Conservation (phyloP, 768 basidiomycete species). For the Calocera viscosa region DNA sequence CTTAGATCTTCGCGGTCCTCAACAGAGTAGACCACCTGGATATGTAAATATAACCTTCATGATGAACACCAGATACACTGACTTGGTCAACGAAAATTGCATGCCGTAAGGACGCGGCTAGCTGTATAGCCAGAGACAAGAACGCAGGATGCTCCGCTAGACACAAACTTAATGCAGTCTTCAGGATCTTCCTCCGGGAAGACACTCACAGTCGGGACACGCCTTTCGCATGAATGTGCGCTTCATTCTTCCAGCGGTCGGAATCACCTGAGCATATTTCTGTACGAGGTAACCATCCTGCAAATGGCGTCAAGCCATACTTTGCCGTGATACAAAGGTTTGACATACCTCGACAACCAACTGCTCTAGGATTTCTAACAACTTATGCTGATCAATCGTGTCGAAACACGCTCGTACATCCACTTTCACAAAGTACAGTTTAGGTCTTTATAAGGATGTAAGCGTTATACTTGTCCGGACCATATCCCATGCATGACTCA, state of each 20-base stretch:
- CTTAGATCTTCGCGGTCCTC: constrained; percentile 49
- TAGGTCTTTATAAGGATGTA: constrained; percentile 46
- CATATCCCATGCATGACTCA: constrained; percentile 24
- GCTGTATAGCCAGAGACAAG: constrained; percentile 48
- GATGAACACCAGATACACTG: constrained; percentile 3
- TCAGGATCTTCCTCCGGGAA: background rate
- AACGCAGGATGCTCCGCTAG: constrained; percentile 71
- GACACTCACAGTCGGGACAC: constrained; percentile 46
- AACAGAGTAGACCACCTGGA: constrained; percentile 42
- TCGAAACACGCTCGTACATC: constrained; percentile 97
- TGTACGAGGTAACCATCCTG: constrained; percentile 66
- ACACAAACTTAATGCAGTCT: background rate
- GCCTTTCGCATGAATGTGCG: constrained; percentile 50
- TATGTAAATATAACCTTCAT: background rate
- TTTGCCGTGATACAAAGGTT: background rate
- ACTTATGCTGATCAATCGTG: constrained; percentile 78
- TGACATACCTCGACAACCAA: constrained; percentile 55
- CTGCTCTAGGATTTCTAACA: constrained; percentile 61
- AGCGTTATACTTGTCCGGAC: background rate
- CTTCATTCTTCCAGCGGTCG: constrained; percentile 43
- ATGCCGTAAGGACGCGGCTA: constrained; percentile 55
- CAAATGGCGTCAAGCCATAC: background rate
- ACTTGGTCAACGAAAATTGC: constrained; percentile 83
- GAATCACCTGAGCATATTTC: constrained; percentile 52
- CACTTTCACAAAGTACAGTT: constrained; percentile 89